Conservation (phyloP, 805 yeast genomes). For the Starmera dryadoides region DNA sequence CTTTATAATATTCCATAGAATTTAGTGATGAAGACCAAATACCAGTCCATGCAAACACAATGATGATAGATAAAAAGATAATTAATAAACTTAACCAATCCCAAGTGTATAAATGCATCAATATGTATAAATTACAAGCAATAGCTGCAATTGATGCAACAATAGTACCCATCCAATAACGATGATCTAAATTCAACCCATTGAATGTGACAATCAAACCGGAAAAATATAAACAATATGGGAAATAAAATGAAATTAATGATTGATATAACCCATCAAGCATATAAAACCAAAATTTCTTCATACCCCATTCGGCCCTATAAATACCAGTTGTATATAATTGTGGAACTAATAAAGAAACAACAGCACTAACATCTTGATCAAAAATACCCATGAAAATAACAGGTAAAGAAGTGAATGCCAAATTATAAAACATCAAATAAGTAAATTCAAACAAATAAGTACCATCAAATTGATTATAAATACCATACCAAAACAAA, state of each 20-base stretch:
- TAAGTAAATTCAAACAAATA: conserved; percentile 74
- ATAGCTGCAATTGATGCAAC: conserved; percentile 63
- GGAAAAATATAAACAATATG: conserved; percentile 45
- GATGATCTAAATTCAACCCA: conserved; percentile 59
- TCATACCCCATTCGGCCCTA: conserved; percentile 62
- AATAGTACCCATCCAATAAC: conserved; percentile 64
- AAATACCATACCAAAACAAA: conserved; percentile 75
- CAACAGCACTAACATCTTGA: conserved; percentile 69
- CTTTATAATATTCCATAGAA: conserved; percentile 58
- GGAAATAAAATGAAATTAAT: conserved; percentile 64
- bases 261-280: conserved; percentile 74
- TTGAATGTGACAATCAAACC: conserved; percentile 38
- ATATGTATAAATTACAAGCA: conserved; percentile 58
- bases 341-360: conserved; percentile 68
- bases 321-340: conserved; percentile 67
- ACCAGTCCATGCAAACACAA: conserved; percentile 74
- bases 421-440: conserved; percentile 75
- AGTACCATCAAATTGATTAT: conserved; percentile 69
- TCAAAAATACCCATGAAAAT: conserved; percentile 74
- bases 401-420: conserved; percentile 76
- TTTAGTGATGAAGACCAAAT: conserved; percentile 55
- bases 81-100: conserved; percentile 64
- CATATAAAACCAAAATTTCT: conserved; percentile 69
- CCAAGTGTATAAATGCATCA: conserved; percentile 71
- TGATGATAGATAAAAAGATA: conserved; percentile 47